phyloP scores from a whole-genome alignment of 352 stramenopile species.

The Pythium vanterpoolii region DNA sequence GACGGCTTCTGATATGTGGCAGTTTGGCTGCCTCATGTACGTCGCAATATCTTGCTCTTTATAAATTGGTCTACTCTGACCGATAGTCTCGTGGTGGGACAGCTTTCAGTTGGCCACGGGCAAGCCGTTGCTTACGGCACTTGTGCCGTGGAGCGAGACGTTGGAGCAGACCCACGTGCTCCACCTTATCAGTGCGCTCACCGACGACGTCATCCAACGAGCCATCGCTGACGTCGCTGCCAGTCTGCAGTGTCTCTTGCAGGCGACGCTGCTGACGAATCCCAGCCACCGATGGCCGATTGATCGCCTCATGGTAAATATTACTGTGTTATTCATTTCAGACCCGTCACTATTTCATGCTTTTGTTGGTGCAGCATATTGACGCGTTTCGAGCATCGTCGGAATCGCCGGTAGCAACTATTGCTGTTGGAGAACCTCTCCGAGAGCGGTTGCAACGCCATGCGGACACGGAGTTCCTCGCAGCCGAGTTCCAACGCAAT shows the following conservation, averaged over 20 bases:
- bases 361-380: slow-evolving; percentile 8
- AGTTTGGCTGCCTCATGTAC: slow-evolving; percentile 74
- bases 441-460: slow-evolving; percentile 25
- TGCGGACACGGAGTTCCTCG: slow-evolving; percentile 27
- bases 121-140: slow-evolving; percentile 33
- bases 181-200: slow-evolving; percentile 56
- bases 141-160: slow-evolving; percentile 43
- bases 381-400: not conserved
- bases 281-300: slow-evolving; percentile 44
- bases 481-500: slow-evolving; percentile 27
- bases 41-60: not conserved
- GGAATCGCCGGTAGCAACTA: slow-evolving; percentile 7
- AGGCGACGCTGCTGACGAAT: slow-evolving; percentile 40
- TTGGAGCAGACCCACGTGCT: slow-evolving; percentile 37
- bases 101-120: slow-evolving; percentile 57
- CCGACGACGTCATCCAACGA: slow-evolving; percentile 38
- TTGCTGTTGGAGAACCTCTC: slow-evolving; percentile 19
- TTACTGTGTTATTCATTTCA: not conserved
- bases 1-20: slow-evolving; percentile 58
- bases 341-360: not conserved
- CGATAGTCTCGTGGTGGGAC: not conserved
- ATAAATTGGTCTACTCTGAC: not conserved
- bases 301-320: slow-evolving; percentile 20
- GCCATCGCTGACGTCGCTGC: slow-evolving; percentile 29
- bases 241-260: slow-evolving; percentile 39